A percentile compares a stretch with the other conserved stretches of the same genome.
phyloP scores from a whole-genome alignment of 108 stramenopile genomes.

The Cyclostephanos invisitatus region DNA sequence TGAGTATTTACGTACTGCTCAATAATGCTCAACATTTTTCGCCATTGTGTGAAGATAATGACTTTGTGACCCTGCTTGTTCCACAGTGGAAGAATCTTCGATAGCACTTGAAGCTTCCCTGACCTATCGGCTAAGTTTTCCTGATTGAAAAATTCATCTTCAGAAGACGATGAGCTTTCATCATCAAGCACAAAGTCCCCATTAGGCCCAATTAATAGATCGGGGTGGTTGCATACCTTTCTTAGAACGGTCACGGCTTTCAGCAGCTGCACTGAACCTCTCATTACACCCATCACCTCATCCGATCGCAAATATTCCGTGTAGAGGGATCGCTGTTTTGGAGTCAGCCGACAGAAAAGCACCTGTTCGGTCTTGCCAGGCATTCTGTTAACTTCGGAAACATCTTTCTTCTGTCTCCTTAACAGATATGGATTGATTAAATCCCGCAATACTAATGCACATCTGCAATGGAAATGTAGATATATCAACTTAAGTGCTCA shows the following conservation, averaged over 20 bases:
- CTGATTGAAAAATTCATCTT: slow-evolving; percentile 57
- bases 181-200: slow-evolving; percentile 48
- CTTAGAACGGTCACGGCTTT: slow-evolving; percentile 88
- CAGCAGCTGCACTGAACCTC: slow-evolving; percentile 67
- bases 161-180: slow-evolving; percentile 44
- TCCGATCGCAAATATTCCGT: slow-evolving; percentile 73
- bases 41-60: slow-evolving; percentile 95
- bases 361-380: slow-evolving; percentile 95
- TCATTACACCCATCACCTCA: slow-evolving; percentile 60
- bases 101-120: slow-evolving; percentile 93
- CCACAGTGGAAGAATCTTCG: slow-evolving; percentile 94
- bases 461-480: slow-evolving; percentile 33
- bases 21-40: slow-evolving; percentile 93
- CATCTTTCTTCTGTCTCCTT: slow-evolving; percentile 82
- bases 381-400: slow-evolving; percentile 83
- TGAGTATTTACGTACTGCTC: slow-evolving; percentile 65
- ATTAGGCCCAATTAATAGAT: slow-evolving; percentile 70
- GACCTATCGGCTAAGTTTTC: slow-evolving; percentile 69
- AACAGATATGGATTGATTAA: slow-evolving; percentile 94
- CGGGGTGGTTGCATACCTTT: slow-evolving; percentile 98
- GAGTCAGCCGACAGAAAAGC: slow-evolving; percentile 88
- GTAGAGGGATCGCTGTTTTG: slow-evolving; percentile 73
- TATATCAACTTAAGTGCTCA: too few species aligned
- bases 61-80: slow-evolving; percentile 92
- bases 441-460: slow-evolving; percentile 88